Percentiles rank a stretch among this genome's conserved stretches.
Conservation (phyloP, 2,329 filamentous ascomycete genomes). For the Colletotrichum siamense region DNA sequence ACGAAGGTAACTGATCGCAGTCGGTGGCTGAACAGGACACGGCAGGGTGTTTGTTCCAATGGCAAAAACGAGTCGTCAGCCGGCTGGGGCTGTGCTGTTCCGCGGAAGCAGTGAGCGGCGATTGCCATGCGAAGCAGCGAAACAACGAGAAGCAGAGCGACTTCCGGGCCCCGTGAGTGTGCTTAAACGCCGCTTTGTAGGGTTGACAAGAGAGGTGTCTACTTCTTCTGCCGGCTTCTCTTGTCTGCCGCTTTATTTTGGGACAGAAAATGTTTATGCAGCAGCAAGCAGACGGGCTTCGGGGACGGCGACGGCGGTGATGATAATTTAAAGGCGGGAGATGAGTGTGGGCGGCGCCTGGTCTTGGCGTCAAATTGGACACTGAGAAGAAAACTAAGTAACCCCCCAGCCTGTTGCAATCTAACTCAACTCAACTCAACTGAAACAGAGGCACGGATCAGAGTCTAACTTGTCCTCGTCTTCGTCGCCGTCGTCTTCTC, state of each 20-base stretch:
- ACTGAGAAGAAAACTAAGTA: neutral
- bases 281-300: neutral
- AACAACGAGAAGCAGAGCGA: neutral
- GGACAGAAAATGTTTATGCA: neutral
- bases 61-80: constrained; percentile 22
- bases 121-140: neutral
- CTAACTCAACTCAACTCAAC: neutral
- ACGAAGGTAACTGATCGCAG: neutral
- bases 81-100: constrained; percentile 8
- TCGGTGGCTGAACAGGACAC: neutral
- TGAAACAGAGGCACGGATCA: neutral
- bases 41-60: neutral
- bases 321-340: neutral
- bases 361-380: neutral
- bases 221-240: neutral
- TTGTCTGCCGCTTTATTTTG: neutral
- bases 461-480: neutral
- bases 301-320: constrained; percentile 2
- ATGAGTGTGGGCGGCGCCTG: neutral
- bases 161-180: neutral
- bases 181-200: neutral
- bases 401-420: neutral
- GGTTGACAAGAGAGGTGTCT: neutral
- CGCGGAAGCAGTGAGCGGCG: neutral
- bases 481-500: neutral